Evolutionary conservation across 2,329 filamentous ascomycete genomes (phyloP).

Genomic region (Leptographium wingfieldii): DNA sequence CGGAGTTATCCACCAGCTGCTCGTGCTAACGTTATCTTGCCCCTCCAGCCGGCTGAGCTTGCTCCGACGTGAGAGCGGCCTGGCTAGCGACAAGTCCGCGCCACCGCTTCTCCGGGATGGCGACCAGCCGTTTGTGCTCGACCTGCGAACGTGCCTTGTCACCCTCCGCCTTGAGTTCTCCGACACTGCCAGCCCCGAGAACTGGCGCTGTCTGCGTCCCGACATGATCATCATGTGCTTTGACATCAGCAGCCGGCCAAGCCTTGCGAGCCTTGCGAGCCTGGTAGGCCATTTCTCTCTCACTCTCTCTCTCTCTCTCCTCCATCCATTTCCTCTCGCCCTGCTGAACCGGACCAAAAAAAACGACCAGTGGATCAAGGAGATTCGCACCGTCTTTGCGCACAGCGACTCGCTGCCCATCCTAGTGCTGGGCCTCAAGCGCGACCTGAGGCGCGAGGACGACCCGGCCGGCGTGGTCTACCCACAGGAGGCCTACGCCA

Average conservation of each 20-base stretch:
- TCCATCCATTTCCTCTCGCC: neutral
- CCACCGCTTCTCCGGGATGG: slow-evolving; percentile 41
- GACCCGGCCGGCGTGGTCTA: slow-evolving; percentile 49
- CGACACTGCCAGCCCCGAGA: slow-evolving; percentile 45
- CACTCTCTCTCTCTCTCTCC: neutral
- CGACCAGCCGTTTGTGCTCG: slow-evolving; percentile 49
- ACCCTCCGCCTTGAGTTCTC: slow-evolving; percentile 45
- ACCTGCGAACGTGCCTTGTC: slow-evolving; percentile 32
- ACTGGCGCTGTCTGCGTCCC: slow-evolving; percentile 45
- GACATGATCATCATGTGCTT: slow-evolving; percentile 49
- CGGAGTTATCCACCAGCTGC: slow-evolving; percentile 2
- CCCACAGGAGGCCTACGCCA: slow-evolving; percentile 45
- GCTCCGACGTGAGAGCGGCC: slow-evolving; percentile 18
- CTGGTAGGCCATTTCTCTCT: slow-evolving; percentile 27
- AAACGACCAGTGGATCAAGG: slow-evolving; percentile 40
- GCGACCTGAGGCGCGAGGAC: slow-evolving; percentile 43
- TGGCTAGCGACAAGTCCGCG: slow-evolving; percentile 24
- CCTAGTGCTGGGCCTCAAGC: slow-evolving; percentile 46
- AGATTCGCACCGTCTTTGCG: slow-evolving; percentile 36
- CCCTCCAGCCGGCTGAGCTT: slow-evolving; percentile 36
- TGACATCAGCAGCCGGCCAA: slow-evolving; percentile 46
- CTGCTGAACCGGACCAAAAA: neutral
- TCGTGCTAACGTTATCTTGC: neutral
- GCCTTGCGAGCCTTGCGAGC: slow-evolving; percentile 44
- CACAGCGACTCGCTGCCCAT: slow-evolving; percentile 37